These are phyloP conservation scores for Candida insectorum DNA, from an alignment of 805 yeast genomes.

Conservation along the genomic window DNA sequence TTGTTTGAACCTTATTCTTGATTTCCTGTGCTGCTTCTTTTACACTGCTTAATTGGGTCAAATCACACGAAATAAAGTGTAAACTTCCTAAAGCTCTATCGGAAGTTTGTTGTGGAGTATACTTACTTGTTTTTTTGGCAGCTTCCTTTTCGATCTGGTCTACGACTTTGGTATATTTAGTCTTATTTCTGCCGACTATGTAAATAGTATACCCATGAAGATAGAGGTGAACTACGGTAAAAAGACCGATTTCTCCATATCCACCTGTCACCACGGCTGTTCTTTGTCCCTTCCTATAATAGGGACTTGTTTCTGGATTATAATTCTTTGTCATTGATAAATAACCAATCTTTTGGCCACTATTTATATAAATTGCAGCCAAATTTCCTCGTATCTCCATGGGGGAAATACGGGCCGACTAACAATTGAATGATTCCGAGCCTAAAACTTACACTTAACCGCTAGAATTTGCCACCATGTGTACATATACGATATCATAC, in stretches of 20 bases:
- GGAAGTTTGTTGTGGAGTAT: slow-evolving; percentile 4
- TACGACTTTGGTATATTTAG: slow-evolving; percentile 30
- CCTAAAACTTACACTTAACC: too few relatives aligned
- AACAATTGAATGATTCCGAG: too few relatives aligned
- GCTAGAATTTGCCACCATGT: too few relatives aligned
- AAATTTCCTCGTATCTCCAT: too few relatives aligned
- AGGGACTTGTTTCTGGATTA: slow-evolving; percentile 22
- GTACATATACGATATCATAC: too few relatives aligned
- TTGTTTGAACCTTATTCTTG: slow-evolving; percentile 18
- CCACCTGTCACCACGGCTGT: slow-evolving; percentile 40
- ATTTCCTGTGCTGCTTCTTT: slow-evolving; percentile 24
- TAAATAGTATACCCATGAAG: slow-evolving; percentile 38
- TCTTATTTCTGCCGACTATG: slow-evolving; percentile 32
- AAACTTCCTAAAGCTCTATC: slow-evolving; percentile 47
- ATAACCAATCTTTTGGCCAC: too few relatives aligned
- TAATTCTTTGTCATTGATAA: too few relatives aligned
- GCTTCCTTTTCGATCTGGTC: slow-evolving; percentile 33
- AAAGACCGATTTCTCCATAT: slow-evolving; percentile 40
- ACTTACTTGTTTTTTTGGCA: slow-evolving; percentile 13
- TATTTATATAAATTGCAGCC: too few relatives aligned
- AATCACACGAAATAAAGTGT: slow-evolving; percentile 51
- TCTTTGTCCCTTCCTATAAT: too few relatives aligned
- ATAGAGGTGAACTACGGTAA: slow-evolving; percentile 34
- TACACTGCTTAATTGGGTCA: slow-evolving; percentile 36
- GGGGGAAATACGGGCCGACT: too few relatives aligned